Percentiles rank a stretch among this genome's conserved stretches.
phyloP scores from a whole-genome alignment of 2,329 filamentous ascomycete species.

The Calonectria hongkongensis region DNA sequence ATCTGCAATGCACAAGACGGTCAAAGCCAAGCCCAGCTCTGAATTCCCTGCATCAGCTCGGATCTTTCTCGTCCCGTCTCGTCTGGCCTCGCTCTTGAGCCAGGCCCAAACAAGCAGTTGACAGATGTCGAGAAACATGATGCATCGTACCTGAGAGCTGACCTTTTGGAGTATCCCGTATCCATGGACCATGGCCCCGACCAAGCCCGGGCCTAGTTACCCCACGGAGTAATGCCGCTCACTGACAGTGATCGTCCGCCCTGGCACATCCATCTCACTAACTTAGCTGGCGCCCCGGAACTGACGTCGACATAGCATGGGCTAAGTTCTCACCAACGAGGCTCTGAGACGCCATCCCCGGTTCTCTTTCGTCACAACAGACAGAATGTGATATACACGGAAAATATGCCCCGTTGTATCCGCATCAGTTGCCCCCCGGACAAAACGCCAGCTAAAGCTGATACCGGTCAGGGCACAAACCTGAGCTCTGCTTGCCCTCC shows the following conservation, averaged over 20 bases:
- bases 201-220: slow-evolving; percentile 28
- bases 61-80: slow-evolving; percentile 20
- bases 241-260: slow-evolving; percentile 34
- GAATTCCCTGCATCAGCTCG: slow-evolving; percentile 22
- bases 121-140: slow-evolving; percentile 28
- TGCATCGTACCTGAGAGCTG: slow-evolving; percentile 21
- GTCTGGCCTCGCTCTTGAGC: slow-evolving; percentile 18
- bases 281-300: slow-evolving; percentile 17
- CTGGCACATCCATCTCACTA: slow-evolving; percentile 26
- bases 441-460: slow-evolving; percentile 6
- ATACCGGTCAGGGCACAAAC: slow-evolving; percentile 28
- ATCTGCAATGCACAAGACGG: not conserved
- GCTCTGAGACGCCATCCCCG: slow-evolving; percentile 14
- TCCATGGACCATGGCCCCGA: slow-evolving; percentile 17
- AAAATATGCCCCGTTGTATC: slow-evolving; percentile 7
- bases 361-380: slow-evolving; percentile 26
- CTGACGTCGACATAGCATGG: slow-evolving; percentile 10
- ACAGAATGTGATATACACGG: slow-evolving; percentile 1
- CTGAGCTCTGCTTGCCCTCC: slow-evolving; percentile 30
- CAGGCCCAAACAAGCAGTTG: not conserved
- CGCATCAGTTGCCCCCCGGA: not conserved
- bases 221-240: slow-evolving; percentile 38
- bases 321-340: slow-evolving; percentile 4
- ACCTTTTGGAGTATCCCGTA: not conserved
- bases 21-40: not conserved